A percentile compares a stretch with the other conserved stretches of the same genome.
phyloP scores from a whole-genome alignment of 2,329 filamentous ascomycete genomes.

The Fusarium sp. region DNA sequence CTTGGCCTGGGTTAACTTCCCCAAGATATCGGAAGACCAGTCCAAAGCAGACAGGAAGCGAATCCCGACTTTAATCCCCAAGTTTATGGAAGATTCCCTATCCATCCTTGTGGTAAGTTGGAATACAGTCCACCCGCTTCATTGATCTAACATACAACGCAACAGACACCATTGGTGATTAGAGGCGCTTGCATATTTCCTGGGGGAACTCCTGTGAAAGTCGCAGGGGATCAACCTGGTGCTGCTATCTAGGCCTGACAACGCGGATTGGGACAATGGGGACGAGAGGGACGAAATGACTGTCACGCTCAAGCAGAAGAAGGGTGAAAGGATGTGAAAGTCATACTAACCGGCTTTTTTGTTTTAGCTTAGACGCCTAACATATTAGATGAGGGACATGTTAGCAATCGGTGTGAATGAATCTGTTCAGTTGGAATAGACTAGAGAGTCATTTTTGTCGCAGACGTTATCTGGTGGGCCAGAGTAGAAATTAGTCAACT shows the following conservation, averaged over 20 bases:
- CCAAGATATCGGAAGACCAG: accelerated
- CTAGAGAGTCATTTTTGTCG: background rate
- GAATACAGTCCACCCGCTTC: background rate
- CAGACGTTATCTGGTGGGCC: accelerated
- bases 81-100: background rate
- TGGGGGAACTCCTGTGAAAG: no score
- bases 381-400: background rate
- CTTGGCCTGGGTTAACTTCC: background rate
- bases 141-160: background rate
- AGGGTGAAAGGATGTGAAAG: background rate
- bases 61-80: background rate
- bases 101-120: background rate
- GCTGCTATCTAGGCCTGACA: no score
- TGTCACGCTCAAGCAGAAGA: background rate
- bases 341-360: background rate
- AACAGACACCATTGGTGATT: no score
- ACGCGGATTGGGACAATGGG: no score
- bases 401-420: background rate
- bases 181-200: no score
- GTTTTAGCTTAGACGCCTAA: background rate
- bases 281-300: background rate
- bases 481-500: background rate
- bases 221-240: no score
- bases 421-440: background rate
- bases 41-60: background rate